A percentile compares a stretch with the other conserved stretches of the same genome.
These are phyloP conservation scores for Microstroma glucosiphilum DNA, from an alignment of 1,284 basidiomycete species.

Conservation along the genomic window DNA sequence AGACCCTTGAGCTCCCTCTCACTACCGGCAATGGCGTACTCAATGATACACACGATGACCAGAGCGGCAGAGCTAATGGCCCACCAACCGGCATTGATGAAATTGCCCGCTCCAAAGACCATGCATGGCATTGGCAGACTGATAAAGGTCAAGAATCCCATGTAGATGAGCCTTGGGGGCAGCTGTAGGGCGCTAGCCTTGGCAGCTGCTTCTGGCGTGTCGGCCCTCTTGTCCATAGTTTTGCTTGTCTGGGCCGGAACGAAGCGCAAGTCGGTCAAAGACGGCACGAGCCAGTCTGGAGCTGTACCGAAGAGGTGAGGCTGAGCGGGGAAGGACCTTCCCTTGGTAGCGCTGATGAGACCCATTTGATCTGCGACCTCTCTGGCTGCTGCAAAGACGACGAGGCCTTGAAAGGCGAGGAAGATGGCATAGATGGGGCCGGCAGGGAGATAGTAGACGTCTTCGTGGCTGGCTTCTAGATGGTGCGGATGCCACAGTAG, in stretches of 20 bases:
- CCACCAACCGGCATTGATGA: constrained; percentile 47
- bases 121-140: constrained; percentile 37
- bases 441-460: constrained; percentile 45
- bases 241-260: constrained; percentile 16
- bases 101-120: constrained; percentile 47
- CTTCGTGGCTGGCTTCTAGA: constrained; percentile 41
- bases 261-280: constrained; percentile 38
- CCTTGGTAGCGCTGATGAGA: constrained; percentile 14
- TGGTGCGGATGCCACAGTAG: constrained; percentile 35
- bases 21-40: constrained; percentile 34
- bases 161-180: constrained; percentile 38
- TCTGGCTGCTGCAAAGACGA: constrained; percentile 25
- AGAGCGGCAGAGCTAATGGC: constrained; percentile 30
- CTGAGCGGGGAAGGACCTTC: constrained; percentile 27
- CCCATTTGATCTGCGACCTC: constrained; percentile 35
- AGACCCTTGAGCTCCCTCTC: constrained; percentile 38
- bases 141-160: constrained; percentile 36
- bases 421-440: constrained; percentile 45
- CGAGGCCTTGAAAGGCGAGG: constrained; percentile 27
- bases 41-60: constrained; percentile 24
- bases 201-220: constrained; percentile 13
- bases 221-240: constrained; percentile 20
- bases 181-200: constrained; percentile 17
- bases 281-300: constrained; percentile 35
- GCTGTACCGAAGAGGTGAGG: constrained; percentile 48